Base-by-base conservation (phyloP, 805 yeast genomes). In the Priceomyces carsonii region DNA sequence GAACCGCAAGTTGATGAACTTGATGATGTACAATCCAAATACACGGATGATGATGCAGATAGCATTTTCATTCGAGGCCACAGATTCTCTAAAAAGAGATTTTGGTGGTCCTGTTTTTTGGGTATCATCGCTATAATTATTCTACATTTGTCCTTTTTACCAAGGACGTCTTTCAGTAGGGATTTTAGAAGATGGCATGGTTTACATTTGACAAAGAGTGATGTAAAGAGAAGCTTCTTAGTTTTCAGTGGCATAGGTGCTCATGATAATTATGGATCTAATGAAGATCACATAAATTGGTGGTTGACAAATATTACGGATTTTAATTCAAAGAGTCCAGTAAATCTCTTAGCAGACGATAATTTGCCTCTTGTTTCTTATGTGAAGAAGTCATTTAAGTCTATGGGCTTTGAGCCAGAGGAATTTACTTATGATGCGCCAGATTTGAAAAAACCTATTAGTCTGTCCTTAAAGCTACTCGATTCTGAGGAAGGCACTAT, bases 111-210 rank as follows among this genome's bases (percentile, higher is more conserved):
- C 41, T 61, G 71, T 30, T 52, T 65, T 0, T 51, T 77, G 15
- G 85, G 86, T 1, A 40, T 79, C 2, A 35, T 70, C 2, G 77
- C 79, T 30, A 59, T 79, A 22, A 50, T 77, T 10, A 66, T 75
- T 2, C 79, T 85, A 52, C 77, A 85, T 26, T 64, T 86, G 32
- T 77, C 82, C 0, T 89, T 89, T 54, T 66, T 88, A 10, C 96
- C 96, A 2, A 60, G 96, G 38, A 86, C 97, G 1, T 85, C 95
- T 2, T 63, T 87, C 13, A 78, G 84, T 32, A 66, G 95, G 44
- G 96, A 90, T 57, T 77, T 85, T 49, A 73, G 91, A 48, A 63
- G 96, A 32, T 57, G 86, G 44, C 86, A 87, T 58, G 80, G 82
- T 20, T 71, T 79, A 22, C 73, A 66, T 35, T 53, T 86, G 32